phyloP scores from a whole-genome alignment of 140 eudicot species.

The Cichorium intybus region DNA sequence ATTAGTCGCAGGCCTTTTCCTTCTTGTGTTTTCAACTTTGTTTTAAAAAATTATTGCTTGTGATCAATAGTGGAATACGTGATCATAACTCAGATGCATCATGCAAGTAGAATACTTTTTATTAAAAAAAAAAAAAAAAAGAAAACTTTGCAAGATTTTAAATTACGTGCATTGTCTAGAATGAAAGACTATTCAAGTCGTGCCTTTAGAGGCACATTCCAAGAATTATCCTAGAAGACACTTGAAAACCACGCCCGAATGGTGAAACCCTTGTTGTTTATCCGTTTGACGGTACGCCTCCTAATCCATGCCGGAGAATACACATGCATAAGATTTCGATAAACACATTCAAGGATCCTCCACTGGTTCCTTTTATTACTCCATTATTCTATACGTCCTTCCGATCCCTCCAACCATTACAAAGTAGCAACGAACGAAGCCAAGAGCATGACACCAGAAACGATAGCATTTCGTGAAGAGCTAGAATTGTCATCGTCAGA shows the following conservation, averaged over 20 bases:
- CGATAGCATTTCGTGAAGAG: constrained; percentile 1
- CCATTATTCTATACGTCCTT: not conserved
- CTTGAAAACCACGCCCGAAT: not conserved
- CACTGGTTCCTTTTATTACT: constrained; percentile 4
- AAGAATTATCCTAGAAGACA: not conserved
- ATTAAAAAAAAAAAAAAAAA: not conserved
- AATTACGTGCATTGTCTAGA: not conserved
- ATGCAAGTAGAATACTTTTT: not conserved
- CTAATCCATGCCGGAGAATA: not conserved
- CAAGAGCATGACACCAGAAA: not conserved
- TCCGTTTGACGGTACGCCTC: not conserved
- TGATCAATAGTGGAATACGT: not conserved
- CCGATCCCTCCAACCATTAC: not conserved
- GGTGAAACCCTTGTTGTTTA: not conserved
- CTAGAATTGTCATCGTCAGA: not conserved
- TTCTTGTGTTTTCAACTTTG: not conserved
- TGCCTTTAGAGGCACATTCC: not conserved
- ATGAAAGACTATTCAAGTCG: not conserved
- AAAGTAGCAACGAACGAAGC: constrained; percentile 1
- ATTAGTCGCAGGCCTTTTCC: too few species aligned
- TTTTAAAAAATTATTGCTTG: not conserved
- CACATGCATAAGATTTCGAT: not conserved
- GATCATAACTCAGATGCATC: not conserved
- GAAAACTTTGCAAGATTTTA: not conserved
- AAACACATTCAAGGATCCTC: not conserved